Evolutionary conservation across 2,329 filamentous ascomycete species (phyloP), one percentile per base, ranked within the genome.

Genomic region (Pseudogymnoascus sp.): DNA sequence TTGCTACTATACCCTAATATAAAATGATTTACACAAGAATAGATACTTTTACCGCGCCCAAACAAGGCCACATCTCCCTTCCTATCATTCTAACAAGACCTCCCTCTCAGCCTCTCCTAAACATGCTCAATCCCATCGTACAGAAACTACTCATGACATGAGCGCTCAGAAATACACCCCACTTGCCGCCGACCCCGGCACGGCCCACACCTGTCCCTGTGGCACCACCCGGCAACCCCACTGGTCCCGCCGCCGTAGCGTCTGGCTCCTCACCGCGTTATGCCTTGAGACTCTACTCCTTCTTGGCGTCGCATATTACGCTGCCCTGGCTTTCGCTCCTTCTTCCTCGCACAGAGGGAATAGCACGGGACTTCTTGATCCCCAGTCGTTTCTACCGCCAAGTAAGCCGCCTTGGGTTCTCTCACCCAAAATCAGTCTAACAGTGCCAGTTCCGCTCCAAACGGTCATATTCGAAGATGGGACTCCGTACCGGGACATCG

Each of bases 391-490:
- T 55, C 29, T 55, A 14, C 49, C 49, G 26, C 49, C 49, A 10
- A 55, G 49, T 55, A 55, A 55, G 49, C n/a, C 14, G 14, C 26
- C n/a, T 19, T 19, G 1, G 19, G 26, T 19, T 19, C 10, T 6
- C n/a, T 6, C 10, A 33, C 29, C 29, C 4, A 26, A 12, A 21
- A 7, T 2, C 4, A 19, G 5, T 33, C 49, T 55, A 55, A 55
- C 29, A 6, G 4, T 55, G 2, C n/a, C 29, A 55, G 49, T 55
- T 55, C 29, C 49, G 12, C 29, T 65, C 14, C 66, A 67, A 38
- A 61, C 66, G n/a, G 63, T 69, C 19, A 64, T 58, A n/a, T 71
- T 72, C 26, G 26, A 68, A 19, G 71, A 71, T 43, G 68, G 68
- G 3, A 68, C 66, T 2, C 61, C 60, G 23, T 71, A 69, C 64